A percentile compares a stretch with the other conserved stretches of the same genome.
Conservation (phyloP, 768 basidiomycete genomes). For the Boletus reticuloceps region DNA sequence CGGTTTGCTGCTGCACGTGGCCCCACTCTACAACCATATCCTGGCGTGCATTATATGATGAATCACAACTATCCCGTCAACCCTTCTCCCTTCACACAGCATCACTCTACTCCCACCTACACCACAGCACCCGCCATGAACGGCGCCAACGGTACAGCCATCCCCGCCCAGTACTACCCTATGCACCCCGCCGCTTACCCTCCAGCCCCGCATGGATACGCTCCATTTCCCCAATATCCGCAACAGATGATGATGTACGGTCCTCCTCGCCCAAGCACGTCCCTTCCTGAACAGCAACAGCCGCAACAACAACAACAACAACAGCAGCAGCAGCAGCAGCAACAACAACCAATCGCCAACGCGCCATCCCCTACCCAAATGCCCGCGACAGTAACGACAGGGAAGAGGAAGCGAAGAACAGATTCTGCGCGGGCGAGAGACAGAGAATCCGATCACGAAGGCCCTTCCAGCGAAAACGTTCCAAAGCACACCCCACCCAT, state of each 20-base stretch:
- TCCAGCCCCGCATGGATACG: conserved; percentile 39
- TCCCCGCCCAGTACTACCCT: conserved; percentile 52
- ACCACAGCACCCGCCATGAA: conserved; percentile 34
- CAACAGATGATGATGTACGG: conserved; percentile 72
- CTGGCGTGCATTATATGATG: conserved; percentile 58
- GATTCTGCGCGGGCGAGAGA: conserved; percentile 39
- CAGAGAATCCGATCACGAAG: conserved; percentile 62
- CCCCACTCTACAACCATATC: conserved; percentile 52
- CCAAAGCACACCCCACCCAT: conserved; percentile 34
- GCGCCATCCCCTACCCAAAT: conserved; percentile 33
- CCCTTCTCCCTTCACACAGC: conserved; percentile 48
- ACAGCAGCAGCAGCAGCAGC: conserved; percentile 15
- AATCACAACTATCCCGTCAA: conserved; percentile 67
- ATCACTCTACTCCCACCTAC: conserved; percentile 38
- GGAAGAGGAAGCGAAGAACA: conserved; percentile 66
- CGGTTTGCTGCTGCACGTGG: conserved; percentile 39
- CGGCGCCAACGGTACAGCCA: conserved; percentile 38
- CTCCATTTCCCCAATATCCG: conserved; percentile 56
- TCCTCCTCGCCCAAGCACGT: conserved; percentile 35
- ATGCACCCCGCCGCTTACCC: conserved; percentile 55
- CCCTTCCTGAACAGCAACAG: conserved; percentile 33
- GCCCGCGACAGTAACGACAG: conserved; percentile 31
- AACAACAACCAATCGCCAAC: conserved; percentile 28
- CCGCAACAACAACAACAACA: conserved; percentile 17
- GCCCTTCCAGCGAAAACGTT: conserved; percentile 44